A percentile compares a stretch with the other conserved stretches of the same genome.
Evolutionary conservation across 139 green algal genomes (phyloP).

Genomic region (Choricystis sp.): DNA sequence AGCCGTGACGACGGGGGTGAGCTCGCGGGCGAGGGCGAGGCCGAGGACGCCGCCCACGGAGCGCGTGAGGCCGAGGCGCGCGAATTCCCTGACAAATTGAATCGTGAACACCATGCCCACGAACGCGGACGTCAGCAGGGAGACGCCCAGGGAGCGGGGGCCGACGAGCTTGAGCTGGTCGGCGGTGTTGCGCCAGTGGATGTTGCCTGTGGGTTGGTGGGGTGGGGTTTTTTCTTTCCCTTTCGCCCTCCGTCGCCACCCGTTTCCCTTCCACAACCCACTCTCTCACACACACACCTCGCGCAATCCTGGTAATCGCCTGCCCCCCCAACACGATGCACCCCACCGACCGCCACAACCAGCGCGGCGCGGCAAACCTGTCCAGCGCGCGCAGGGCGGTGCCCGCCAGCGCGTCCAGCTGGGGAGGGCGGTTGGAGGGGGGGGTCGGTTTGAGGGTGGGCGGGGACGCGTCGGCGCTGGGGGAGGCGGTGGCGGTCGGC

Average conservation of each 20-base stretch:
- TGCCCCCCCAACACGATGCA: conserved; percentile 65
- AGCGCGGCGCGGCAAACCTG: conserved; percentile 42
- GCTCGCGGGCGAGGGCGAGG: conserved; percentile 82
- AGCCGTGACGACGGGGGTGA: conserved; percentile 91
- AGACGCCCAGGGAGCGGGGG: conserved; percentile 78
- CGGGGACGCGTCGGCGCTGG: background rate
- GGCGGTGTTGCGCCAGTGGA: conserved; percentile 74
- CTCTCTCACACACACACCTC: background rate
- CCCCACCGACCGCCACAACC: conserved; percentile 54
- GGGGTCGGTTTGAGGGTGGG: background rate
- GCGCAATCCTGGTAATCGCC: conserved; percentile 15
- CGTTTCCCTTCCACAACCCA: background rate
- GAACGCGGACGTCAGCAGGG: conserved; percentile 85
- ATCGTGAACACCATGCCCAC: conserved; percentile 99
- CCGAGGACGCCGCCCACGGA: conserved; percentile 91
- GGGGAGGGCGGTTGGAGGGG: background rate
- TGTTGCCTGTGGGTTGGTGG: conserved; percentile 37
- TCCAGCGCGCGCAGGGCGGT: conserved; percentile 3
- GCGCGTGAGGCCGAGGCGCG: conserved; percentile 78
- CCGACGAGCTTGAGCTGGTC: conserved; percentile 89
- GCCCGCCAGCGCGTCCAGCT: background rate
- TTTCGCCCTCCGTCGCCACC: no score
- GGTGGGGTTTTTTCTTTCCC: background rate
- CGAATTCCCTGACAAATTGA: conserved; percentile 82
- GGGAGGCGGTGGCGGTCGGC: background rate